Evolutionary conservation across 225 moss, liverwort and hornwort genomes (phyloP).

Genomic region (Thuidium tamariscinum): DNA sequence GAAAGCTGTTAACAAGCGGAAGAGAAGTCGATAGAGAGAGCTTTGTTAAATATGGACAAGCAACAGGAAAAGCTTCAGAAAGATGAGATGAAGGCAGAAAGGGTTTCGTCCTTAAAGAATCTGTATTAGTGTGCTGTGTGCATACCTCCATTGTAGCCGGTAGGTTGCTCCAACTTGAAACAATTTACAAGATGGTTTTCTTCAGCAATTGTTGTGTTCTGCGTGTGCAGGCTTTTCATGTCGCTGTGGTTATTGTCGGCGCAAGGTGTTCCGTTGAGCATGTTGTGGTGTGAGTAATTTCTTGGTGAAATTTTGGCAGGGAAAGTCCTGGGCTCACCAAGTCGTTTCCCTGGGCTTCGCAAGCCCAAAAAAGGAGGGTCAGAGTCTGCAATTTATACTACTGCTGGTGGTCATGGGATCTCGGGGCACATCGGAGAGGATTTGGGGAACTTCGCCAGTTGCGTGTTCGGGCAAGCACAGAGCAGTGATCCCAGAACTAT

Average conservation of each 20-base stretch:
- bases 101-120: constrained; percentile 43
- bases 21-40: constrained; percentile 84
- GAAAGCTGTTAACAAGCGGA: constrained; percentile 58
- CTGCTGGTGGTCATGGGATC: not conserved
- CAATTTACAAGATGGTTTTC: not conserved
- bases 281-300: not conserved
- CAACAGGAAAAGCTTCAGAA: constrained; percentile 63
- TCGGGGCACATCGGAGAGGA: no score
- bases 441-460: no score
- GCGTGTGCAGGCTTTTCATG: not conserved
- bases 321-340: not conserved
- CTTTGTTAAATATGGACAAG: constrained; percentile 65
- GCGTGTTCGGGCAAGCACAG: no score
- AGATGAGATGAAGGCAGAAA: constrained; percentile 51
- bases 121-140: constrained; percentile 29
- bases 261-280: not conserved
- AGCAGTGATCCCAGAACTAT: no score
- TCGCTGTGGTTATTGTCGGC: not conserved
- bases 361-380: not conserved
- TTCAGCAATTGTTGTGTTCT: not conserved
- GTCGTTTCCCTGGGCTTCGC: not conserved
- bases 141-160: no score
- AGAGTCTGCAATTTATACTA: not conserved
- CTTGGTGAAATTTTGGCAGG: not conserved
- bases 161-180: not conserved